Evolutionary conservation across 208 protist species (phyloP).

Genomic region (Wallacemonas rigidus): DNA sequence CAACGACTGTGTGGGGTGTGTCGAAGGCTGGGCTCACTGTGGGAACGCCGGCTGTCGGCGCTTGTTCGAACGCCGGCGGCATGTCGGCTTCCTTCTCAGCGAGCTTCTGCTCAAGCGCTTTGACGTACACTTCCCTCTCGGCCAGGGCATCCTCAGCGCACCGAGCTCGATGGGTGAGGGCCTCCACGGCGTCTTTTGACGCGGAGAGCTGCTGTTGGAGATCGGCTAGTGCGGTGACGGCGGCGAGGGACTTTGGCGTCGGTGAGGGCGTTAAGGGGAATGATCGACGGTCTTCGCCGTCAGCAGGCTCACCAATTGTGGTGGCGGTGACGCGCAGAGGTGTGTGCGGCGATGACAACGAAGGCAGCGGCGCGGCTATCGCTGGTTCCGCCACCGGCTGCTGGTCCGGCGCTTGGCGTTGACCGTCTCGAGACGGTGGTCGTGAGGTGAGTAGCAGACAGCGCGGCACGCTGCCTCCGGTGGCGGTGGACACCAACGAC

Average conservation of each 20-base stretch:
- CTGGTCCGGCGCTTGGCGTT: slow-evolving; percentile 3
- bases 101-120: slow-evolving; percentile 15
- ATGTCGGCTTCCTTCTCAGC: slow-evolving; percentile 2
- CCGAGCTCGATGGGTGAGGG: slow-evolving; percentile 24
- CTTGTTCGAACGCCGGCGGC: no score
- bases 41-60: no score
- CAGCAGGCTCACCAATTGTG: neutral
- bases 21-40: no score
- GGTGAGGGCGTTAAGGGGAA: slow-evolving; percentile 16
- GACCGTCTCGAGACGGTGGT: neutral
- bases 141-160: slow-evolving; percentile 13
- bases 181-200: slow-evolving; percentile 21
- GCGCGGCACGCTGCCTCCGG: neutral
- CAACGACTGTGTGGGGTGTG: no score
- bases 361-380: no score
- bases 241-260: slow-evolving; percentile 27
- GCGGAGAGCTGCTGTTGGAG: slow-evolving; percentile 48
- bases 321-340: neutral
- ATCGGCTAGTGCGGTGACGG: slow-evolving; percentile 59
- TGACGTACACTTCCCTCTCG: slow-evolving; percentile 12
- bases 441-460: slow-evolving; percentile 1
- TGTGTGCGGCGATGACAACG: neutral
- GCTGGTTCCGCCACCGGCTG: neutral
- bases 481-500: neutral
- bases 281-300: neutral